Conservation (phyloP, 106 monocot species). For the Dioscorea dumetorum region DNA sequence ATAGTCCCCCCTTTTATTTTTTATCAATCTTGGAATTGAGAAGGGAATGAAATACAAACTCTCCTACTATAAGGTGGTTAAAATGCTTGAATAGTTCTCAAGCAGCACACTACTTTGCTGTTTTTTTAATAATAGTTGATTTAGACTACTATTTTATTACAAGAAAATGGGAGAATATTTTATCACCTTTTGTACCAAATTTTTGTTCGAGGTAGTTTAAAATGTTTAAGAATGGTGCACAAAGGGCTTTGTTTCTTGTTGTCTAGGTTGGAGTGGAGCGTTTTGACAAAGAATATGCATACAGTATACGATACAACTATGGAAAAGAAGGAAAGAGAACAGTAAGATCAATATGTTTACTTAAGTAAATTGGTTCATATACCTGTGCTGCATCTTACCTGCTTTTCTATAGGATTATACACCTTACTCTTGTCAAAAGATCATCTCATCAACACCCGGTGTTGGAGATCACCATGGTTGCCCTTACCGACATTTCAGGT, state of each 20-base stretch:
- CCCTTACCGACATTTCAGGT: conserved; percentile 95
- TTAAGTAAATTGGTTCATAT: background rate
- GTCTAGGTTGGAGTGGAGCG: conserved; percentile 74
- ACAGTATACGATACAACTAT: conserved; percentile 80
- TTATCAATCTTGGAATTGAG: no score
- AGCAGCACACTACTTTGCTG: no score
- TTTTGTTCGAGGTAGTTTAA: no score
- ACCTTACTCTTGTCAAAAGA: conserved; percentile 94
- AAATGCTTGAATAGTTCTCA: no score
- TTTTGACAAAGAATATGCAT: conserved; percentile 98
- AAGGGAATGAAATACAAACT: no score
- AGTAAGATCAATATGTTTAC: conserved; percentile 24
- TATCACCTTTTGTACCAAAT: no score
- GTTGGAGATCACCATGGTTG: conserved; percentile 94
- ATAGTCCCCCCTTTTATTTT: no score
- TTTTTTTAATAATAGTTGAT: no score
- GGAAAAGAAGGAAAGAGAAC: conserved; percentile 97
- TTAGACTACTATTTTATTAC: no score
- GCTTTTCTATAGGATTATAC: conserved; percentile 70
- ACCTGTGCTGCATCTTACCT: background rate
- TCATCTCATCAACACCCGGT: conserved; percentile 72
- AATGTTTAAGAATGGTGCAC: no score
- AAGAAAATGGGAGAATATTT: no score
- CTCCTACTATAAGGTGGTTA: no score
- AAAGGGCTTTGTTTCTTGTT: background rate